phyloP scores from a whole-genome alignment of 2,329 filamentous ascomycete genomes.

The Microdochium bolleyi region DNA sequence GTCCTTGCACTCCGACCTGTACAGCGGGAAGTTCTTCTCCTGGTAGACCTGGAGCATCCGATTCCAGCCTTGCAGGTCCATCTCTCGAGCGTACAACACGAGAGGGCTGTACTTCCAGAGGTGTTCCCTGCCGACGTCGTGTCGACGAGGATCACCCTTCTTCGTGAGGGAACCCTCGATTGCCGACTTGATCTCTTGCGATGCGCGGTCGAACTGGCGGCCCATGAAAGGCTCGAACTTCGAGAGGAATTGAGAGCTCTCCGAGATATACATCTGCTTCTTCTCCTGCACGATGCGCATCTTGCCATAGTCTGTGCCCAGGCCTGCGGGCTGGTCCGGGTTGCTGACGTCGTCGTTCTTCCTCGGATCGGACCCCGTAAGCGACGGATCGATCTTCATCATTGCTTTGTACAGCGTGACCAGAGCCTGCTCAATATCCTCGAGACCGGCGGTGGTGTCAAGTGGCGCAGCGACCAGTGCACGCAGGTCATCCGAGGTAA shows the following conservation, averaged over 20 bases:
- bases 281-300: conserved; percentile 96
- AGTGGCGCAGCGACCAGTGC: conserved; percentile 67
- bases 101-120: conserved; percentile 86
- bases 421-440: conserved; percentile 69
- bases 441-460: conserved; percentile 61
- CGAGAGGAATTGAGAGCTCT: conserved; percentile 69
- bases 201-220: conserved; percentile 68
- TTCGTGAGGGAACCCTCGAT: conserved; percentile 52
- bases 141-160: conserved; percentile 64
- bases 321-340: conserved; percentile 36
- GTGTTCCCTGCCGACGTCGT: conserved; percentile 62
- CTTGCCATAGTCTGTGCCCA: conserved; percentile 70
- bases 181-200: conserved; percentile 59
- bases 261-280: conserved; percentile 77
- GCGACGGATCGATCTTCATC: conserved; percentile 81
- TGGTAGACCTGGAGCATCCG: conserved; percentile 74
- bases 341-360: conserved; percentile 41
- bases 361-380: conserved; percentile 44
- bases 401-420: conserved; percentile 86
- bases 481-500: conserved; percentile 67
- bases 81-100: conserved; percentile 80
- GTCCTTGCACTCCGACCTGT: conserved; percentile 74
- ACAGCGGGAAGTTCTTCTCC: conserved; percentile 65
- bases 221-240: conserved; percentile 77
- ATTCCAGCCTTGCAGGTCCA: conserved; percentile 76